Base-by-base conservation (phyloP, 2,329 filamentous ascomycete species). In the Purpureocillium takamizusanense region DNA sequence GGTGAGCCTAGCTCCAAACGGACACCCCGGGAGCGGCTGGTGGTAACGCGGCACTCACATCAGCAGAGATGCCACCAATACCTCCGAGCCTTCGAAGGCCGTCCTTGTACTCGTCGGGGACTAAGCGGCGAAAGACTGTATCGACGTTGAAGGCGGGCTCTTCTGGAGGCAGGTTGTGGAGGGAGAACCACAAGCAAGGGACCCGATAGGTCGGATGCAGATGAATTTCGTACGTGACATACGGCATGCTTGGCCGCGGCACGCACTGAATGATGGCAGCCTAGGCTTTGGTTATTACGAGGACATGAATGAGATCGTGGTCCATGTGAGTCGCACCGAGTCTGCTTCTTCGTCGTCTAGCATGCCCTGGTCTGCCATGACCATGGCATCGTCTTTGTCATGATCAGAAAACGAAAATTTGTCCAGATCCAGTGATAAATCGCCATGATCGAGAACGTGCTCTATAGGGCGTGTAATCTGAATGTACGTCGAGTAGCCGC, bases 171-270 rank as follows among this genome's bases (percentile, higher is more conserved):
- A 78, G 61, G 42, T 72, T 70, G 47, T 76, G 72, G 50, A 87
- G 60, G 38, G 67, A 75, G 64, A 90, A 87, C 75, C 84, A 89
- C 40, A 89, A 68, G 42, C 84, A 83, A 8, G 85, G 85, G 33
- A 82, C 75, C 44, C 73, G 73, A 61, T 89, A 90, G 40, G 80
- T 84, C 39, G 81, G 76, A 50, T 87, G 86, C 43, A 84, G 69
- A 52, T 86, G 72, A 50, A 89, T 77, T 57, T 87, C 81, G 62
- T 88, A 89, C 43, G 74, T 70, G 47, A 85, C 76, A 50, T 69
- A 64, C 39, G 64, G 63, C 45, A 57, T 55, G 42, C 60, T 61
- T 41, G 54, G 51, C 35, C 46, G 50, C 33, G 51, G 45, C 23
- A 48, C 46, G 14, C 51, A 50, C 36, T 50, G 62, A 23, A 53